These are phyloP conservation scores for Musa schizocarpa DNA, from an alignment of 176 grass and related monocot species.

Conservation along the genomic window DNA sequence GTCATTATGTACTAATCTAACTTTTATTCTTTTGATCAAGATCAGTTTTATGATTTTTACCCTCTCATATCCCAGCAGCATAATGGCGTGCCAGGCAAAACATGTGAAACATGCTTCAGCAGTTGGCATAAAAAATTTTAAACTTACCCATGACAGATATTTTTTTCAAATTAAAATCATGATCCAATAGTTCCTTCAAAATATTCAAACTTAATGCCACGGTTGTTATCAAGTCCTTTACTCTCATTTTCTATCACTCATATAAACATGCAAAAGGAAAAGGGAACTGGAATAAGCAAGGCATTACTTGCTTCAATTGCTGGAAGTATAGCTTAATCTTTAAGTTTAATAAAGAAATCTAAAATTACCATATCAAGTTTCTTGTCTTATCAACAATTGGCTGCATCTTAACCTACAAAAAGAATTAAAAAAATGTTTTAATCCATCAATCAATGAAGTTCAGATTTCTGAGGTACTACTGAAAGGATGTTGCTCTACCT, in stretches of 20 bases:
- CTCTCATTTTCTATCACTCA: neutral
- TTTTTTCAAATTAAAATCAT: too few species aligned
- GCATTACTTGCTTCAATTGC: neutral
- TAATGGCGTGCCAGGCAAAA: too few species aligned
- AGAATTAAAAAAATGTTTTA: constrained; percentile 9
- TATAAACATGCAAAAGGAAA: neutral
- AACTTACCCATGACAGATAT: too few species aligned
- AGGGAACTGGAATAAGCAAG: neutral
- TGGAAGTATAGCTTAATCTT: neutral
- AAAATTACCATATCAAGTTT: constrained; percentile 74
- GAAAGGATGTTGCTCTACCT: constrained; percentile 28
- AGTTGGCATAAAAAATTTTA: too few species aligned
- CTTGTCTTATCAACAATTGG: constrained; percentile 53
- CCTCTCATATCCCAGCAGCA: too few species aligned
- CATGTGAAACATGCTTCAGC: too few species aligned
- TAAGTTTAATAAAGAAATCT: neutral
- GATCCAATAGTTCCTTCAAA: too few species aligned
- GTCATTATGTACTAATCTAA: too few species aligned
- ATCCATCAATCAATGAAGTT: neutral
- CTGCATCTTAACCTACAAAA: constrained; percentile 88
- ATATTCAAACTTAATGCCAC: too few species aligned
- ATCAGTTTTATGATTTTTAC: too few species aligned
- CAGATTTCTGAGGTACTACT: neutral
- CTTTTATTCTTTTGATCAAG: too few species aligned
- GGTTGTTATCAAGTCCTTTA: too few species aligned